A percentile compares a stretch with the other conserved stretches of the same genome.
Evolutionary conservation across 306 rosid genomes (phyloP).

Genomic region (Quercus variabilis): DNA sequence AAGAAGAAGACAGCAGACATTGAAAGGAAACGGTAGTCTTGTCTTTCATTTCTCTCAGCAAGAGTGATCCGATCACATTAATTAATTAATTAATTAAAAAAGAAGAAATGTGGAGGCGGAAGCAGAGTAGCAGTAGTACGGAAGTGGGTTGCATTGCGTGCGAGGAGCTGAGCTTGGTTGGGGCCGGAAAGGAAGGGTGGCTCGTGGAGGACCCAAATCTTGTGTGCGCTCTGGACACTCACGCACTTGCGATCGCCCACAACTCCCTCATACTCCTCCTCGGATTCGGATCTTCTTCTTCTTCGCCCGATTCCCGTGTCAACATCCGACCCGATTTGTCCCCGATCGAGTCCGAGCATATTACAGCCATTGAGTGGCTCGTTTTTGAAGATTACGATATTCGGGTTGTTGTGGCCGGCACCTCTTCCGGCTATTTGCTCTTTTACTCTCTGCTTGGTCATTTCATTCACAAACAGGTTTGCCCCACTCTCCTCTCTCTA

Average conservation of each 20-base stretch:
- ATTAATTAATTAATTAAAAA: too few relatives aligned
- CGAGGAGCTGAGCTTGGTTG: slow-evolving; percentile 67
- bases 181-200: slow-evolving; percentile 91
- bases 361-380: slow-evolving; percentile 83
- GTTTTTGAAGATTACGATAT: slow-evolving; percentile 55
- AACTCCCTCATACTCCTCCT: slow-evolving; percentile 61
- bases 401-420: slow-evolving; percentile 73
- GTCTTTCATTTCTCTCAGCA: too few relatives aligned
- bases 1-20: too few relatives aligned
- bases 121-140: slow-evolving; percentile 36
- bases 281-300: slow-evolving; percentile 5
- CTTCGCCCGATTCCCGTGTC: slow-evolving; percentile 55
- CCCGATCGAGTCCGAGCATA: slow-evolving; percentile 59
- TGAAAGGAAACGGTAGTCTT: too few relatives aligned
- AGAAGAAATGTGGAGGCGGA: slow-evolving; percentile 51
- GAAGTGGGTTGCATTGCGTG: slow-evolving; percentile 87
- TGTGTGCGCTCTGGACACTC: slow-evolving; percentile 79
- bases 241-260: slow-evolving; percentile 69
- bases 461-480: slow-evolving; percentile 82
- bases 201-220: slow-evolving; percentile 67
- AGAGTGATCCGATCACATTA: too few relatives aligned
- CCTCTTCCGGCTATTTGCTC: slow-evolving; percentile 72
- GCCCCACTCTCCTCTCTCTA: too few relatives aligned
- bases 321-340: slow-evolving; percentile 79
- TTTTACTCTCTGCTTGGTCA: slow-evolving; percentile 65